phyloP scores from a whole-genome alignment of 805 yeast species.

The Saturnispora serradocipensis region DNA sequence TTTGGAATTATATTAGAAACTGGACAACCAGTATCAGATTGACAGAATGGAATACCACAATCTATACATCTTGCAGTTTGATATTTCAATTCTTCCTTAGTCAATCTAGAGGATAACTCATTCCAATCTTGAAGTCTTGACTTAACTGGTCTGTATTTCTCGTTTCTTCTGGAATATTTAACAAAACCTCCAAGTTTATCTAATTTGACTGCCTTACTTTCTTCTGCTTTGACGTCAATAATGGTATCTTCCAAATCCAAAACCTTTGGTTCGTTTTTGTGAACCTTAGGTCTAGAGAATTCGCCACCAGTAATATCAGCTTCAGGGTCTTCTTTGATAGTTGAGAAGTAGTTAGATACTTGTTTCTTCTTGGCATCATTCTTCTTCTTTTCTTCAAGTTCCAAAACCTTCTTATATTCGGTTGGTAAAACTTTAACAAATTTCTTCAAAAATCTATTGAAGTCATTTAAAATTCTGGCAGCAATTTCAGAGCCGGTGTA shows the following conservation, averaged over 20 bases:
- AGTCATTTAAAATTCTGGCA: conserved; percentile 69
- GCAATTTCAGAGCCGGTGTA: conserved; percentile 92
- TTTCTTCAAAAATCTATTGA: conserved; percentile 78
- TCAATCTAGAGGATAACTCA: conserved; percentile 72
- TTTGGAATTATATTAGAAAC: conserved; percentile 94
- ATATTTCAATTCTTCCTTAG: conserved; percentile 76
- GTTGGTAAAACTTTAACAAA: conserved; percentile 89
- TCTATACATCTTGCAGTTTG: conserved; percentile 99
- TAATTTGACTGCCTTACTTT: conserved; percentile 52
- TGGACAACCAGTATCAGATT: conserved; percentile 97
- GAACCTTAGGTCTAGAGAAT: conserved; percentile 47
- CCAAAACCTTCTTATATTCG: conserved; percentile 86
- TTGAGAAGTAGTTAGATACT: conserved; percentile 54
- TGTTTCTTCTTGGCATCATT: conserved; percentile 61
- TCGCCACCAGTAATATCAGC: conserved; percentile 88
- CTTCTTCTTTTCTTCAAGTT: conserved; percentile 56
- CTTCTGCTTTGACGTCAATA: conserved; percentile 55
- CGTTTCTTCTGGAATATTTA: conserved; percentile 85
- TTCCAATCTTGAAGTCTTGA: conserved; percentile 84
- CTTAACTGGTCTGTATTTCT: conserved; percentile 71
- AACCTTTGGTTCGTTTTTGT: conserved; percentile 65
- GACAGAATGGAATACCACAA: conserved; percentile 99
- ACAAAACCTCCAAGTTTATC: conserved; percentile 87
- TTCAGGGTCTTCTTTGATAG: conserved; percentile 73
- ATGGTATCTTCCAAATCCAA: conserved; percentile 86